Evolutionary conservation across 192 early-diverging fungal genomes (phyloP).

Genomic region (Chytriomyces sp.): DNA sequence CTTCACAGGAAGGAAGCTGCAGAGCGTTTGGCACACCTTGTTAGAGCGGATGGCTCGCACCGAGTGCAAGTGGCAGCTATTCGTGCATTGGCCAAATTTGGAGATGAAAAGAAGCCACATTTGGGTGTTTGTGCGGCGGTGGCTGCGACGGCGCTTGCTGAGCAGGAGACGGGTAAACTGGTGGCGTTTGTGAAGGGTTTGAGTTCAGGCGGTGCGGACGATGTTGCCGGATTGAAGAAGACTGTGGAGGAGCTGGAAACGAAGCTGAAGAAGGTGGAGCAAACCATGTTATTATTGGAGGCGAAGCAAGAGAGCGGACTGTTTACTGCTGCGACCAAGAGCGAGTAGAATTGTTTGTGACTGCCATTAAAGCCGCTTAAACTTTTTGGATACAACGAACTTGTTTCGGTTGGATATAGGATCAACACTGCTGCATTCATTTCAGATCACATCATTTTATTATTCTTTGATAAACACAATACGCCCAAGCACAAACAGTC

Average conservation of each 20-base stretch:
- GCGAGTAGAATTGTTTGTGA: no score
- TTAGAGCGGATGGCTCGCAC: slow-evolving; percentile 18
- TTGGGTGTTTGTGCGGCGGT: slow-evolving; percentile 1
- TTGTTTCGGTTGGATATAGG: no score
- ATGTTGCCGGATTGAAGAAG: slow-evolving; percentile 28
- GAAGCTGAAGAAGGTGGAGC: slow-evolving; percentile 41
- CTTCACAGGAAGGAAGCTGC: slow-evolving; percentile 1
- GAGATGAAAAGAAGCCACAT: slow-evolving; percentile 9
- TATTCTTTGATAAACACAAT: no score
- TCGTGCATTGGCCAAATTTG: slow-evolving; percentile 17
- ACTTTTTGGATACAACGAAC: no score
- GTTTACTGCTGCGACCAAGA: no score
- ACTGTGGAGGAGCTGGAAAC: slow-evolving; percentile 43
- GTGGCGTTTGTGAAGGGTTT: slow-evolving; percentile 19
- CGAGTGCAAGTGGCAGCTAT: slow-evolving; percentile 19
- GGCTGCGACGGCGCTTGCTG: slow-evolving; percentile 23
- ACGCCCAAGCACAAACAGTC: no score
- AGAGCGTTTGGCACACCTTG: slow-evolving; percentile 24
- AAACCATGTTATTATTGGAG: slow-evolving; percentile 30
- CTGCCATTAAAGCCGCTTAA: no score
- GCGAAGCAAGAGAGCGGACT: slow-evolving; percentile 26
- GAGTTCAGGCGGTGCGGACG: not conserved
- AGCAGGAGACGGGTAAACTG: slow-evolving; percentile 30
- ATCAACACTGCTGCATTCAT: no score
- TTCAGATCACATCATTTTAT: no score